phyloP scores from a whole-genome alignment of 78 protist species.

The Abeoforma whisleri region DNA sequence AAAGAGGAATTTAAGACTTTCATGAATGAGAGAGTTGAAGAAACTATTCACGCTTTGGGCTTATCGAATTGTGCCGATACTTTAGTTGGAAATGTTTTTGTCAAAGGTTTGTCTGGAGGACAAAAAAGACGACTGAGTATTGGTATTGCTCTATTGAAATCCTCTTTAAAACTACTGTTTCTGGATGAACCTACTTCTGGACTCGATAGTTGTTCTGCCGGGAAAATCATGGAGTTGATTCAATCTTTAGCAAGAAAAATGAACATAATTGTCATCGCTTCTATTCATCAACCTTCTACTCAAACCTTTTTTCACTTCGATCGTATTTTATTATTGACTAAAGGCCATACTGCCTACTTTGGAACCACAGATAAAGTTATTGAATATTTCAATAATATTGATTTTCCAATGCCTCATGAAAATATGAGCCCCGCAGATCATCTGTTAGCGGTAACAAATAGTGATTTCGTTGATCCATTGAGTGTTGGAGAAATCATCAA shows the following conservation, averaged over 20 bases:
- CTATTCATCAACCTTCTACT: constrained; percentile 9
- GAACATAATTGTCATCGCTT: neutral
- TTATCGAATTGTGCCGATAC: constrained; percentile 3
- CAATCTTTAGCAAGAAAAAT: neutral
- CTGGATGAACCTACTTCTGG: constrained; percentile 18
- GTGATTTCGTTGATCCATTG: too few species aligned
- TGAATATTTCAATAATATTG: neutral
- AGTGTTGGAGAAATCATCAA: too few species aligned
- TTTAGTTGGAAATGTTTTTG: neutral
- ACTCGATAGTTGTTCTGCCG: neutral
- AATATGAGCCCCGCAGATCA: constrained; percentile 7
- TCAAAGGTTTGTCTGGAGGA: neutral
- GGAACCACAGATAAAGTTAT: neutral
- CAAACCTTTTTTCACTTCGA: neutral
- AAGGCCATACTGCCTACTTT: neutral
- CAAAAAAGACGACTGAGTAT: constrained; percentile 8
- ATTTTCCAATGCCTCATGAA: neutral
- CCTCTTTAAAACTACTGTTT: neutral
- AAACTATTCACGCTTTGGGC: neutral
- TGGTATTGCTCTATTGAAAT: neutral
- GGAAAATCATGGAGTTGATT: neutral
- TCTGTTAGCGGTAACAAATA: neutral
- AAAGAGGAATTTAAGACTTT: too few species aligned
- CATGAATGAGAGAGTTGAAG: neutral
- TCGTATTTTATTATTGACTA: neutral